Evolutionary conservation across 1,284 basidiomycete genomes (phyloP), one percentile per base, ranked within the genome.

Genomic region (Puccinia hordei): DNA sequence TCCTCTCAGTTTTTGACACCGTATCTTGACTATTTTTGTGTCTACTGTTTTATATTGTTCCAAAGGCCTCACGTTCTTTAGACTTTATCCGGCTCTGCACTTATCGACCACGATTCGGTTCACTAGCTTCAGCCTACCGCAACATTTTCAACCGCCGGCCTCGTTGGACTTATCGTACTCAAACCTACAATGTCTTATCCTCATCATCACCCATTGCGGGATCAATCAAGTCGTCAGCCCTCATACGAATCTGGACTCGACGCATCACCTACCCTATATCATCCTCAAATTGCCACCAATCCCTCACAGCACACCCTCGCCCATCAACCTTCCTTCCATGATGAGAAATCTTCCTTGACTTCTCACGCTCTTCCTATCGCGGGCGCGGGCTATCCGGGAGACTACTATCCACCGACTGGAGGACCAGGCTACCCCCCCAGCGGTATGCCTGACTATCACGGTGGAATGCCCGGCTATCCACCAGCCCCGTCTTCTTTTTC

Each of bases 171-270:
- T 24, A 66, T 24, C 35, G 22, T 15, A 24, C 17, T 38, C 33
- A 22, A 38, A 27, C 38, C 59, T 22, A 1, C 15, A 15, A 71
- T 71, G 68, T 27, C 68, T 51, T 71, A 71, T 71, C 17, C 46
- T 27, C 38, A 66, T 17, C 46, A 63, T 10, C 35, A 71, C 9
- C 68, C 68, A 19, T 33, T 51, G 15, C 68, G 33, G 27, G 51
- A 71, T 15, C 68, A 53, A 71, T 9, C 46, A 17, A 35, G 63
- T 27, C 63, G 68, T 17, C 68, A 71, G 13, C 68, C 68, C 44
- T 53, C 68, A 46, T 49, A 71, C 46, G 68, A 71, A 53, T 71
- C 68, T 3, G 68, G 68, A n/a, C 24, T 71, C 38, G 68, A 71
- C 22, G 68, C 68, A 9, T 71, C 68, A 10, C 68, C 68, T 3